phyloP scores from a whole-genome alignment of 1,139 yeast genomes.

The Pichia sp. region DNA sequence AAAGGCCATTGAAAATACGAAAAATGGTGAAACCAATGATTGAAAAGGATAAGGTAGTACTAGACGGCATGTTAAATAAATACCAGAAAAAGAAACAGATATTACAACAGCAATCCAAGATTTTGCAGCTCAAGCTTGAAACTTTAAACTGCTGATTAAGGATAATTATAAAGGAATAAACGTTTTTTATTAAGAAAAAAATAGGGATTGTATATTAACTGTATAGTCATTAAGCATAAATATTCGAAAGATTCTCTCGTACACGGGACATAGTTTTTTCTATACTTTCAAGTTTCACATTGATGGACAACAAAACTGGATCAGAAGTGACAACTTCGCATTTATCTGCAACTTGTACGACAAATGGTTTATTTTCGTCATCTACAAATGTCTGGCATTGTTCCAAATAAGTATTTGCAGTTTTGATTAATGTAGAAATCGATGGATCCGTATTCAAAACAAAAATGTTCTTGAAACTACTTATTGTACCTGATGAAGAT shows the following conservation, averaged over 20 bases:
- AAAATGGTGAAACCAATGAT: slow-evolving; percentile 21
- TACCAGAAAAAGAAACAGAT: slow-evolving; percentile 17
- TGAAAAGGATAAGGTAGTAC: slow-evolving; percentile 15
- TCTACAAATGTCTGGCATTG: slow-evolving; percentile 27
- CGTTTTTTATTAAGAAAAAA: no score
- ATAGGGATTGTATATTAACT: no score
- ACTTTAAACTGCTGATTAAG: slow-evolving; percentile 5
- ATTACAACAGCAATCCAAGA: slow-evolving; percentile 16
- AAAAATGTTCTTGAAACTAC: slow-evolving; percentile 17
- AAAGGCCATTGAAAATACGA: slow-evolving; percentile 18
- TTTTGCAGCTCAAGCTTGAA: slow-evolving; percentile 18
- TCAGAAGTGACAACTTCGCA: slow-evolving; percentile 31
- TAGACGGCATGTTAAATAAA: slow-evolving; percentile 16
- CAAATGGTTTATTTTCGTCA: slow-evolving; percentile 23
- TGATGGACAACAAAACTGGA: slow-evolving; percentile 28
- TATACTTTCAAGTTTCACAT: slow-evolving; percentile 29
- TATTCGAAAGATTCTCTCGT: slow-evolving; percentile 18
- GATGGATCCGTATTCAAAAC: slow-evolving; percentile 24
- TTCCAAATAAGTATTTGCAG: slow-evolving; percentile 25
- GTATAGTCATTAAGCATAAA: background rate
- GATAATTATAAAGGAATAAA: background rate
- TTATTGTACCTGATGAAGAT: slow-evolving; percentile 1
- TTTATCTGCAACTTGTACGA: slow-evolving; percentile 26
- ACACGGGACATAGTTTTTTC: slow-evolving; percentile 25
- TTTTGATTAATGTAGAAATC: slow-evolving; percentile 24